Base-by-base conservation (phyloP, 1,284 basidiomycete species). In the Fomitopsis palustris region DNA sequence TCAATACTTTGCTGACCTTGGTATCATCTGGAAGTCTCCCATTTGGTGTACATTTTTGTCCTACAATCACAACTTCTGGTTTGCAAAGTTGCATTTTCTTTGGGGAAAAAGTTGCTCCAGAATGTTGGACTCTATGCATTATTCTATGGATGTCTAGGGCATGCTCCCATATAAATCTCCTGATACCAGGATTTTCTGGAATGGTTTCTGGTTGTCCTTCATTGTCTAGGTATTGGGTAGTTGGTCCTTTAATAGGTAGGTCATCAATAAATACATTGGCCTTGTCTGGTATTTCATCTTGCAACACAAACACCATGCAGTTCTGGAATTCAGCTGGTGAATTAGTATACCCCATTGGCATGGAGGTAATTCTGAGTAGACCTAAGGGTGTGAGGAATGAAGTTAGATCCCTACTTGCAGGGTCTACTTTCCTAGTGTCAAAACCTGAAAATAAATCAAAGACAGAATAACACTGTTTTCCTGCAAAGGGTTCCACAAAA, bases 331-430 rank as follows among this genome's bases (percentile, higher is more conserved):
- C 5, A 69, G 69, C 0, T 73, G 68, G 35, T 0, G 71, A 75
- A 54, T 77, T 76, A 0, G 74, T 76, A 66, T 67, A 78, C 0
- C 77, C 76, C 73, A 74, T 74, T 0, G 74, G 76, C 0, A 77
- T 51, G 0, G 60, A 64, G 0, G 59, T 62, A 0, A 75, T 62
- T 25, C 64, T 60, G 21, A 66, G 35, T 9, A 64, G 56, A n/a
- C 70, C 65, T 47, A 60, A 35, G 14, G 23, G 56, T 59, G 55
- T 64, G 64, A 59, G 54, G 38, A 55, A 65, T 2, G 64, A 60
- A 0, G 63, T 70, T 7, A 66, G 54, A 43, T 77, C 72, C 1
- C 71, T 39, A 0, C 72, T 75, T 0, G 23, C 4, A n/a, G 55
- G 41, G 1, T 60, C 66, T 0, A 78, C 47, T 1, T 53, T 19